Evolutionary conservation across 2,329 filamentous ascomycete species (phyloP), one percentile per base, ranked within the genome.

Genomic region (Pseudogymnoascus sp.): DNA sequence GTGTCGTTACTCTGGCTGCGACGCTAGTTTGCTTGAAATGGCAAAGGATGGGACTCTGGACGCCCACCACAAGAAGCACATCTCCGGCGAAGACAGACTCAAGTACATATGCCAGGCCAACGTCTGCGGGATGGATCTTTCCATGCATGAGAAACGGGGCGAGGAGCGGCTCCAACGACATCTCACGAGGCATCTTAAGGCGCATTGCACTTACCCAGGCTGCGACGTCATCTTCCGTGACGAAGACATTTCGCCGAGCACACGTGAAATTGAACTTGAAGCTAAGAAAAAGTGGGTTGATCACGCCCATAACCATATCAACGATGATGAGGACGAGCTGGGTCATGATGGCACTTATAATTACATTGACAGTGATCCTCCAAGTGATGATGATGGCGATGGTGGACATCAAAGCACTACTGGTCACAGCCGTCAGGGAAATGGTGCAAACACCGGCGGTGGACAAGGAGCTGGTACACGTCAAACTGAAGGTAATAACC

Each of bases 401-500:
- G 28, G n/a, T 34, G 49, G 49, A 34, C 49, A 16, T 2, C 28
- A 28, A 16, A 14, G 43, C 6, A 16, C 43, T 31, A 3, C 23
- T 7, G 23, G 23, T 5, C 14, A 28, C 23, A 28, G 3, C 43
- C 23, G 31, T 9, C 25, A 31, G 11, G n/a, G 25, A 53, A 23
- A 7, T 7, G 28, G 16, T 56, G 49, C n/a, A 9, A 56, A 56
- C 11, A 18, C 49, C 14, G 16, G 5, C 16, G 4, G n/a, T 53
- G 46, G 23, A 2, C 21, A 25, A 31, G 46, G n/a, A 31, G 14
- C 7, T 31, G 8, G 3, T 53, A 31, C 14, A 31, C 6, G 25
- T 11, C 11, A 9, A 53, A 53, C 46, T 53, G 14, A 53, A 56
- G 49, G 49, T 56, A 56, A 56, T 56, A 56, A 18, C 49, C 28